Evolutionary conservation across 2,329 filamentous ascomycete species (phyloP).

Genomic region (Dothistroma septosporum): DNA sequence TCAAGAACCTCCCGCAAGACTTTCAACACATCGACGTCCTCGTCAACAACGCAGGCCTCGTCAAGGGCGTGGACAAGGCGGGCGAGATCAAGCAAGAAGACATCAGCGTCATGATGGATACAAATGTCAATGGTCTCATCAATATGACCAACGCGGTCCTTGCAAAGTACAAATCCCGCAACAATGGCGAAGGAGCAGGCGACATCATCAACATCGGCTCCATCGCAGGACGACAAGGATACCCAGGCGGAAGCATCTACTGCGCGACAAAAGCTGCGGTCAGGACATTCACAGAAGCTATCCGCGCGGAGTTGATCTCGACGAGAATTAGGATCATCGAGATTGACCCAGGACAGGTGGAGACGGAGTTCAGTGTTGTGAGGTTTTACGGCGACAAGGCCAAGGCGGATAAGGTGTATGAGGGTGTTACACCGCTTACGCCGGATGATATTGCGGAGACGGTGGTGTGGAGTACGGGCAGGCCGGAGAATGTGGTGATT

Average conservation of each 20-base stretch:
- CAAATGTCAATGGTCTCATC: slow-evolving; percentile 92
- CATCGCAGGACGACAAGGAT: slow-evolving; percentile 84
- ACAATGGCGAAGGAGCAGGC: slow-evolving; percentile 61
- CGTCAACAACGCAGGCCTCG: slow-evolving; percentile 93
- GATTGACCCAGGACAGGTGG: slow-evolving; percentile 87
- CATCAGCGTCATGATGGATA: slow-evolving; percentile 81
- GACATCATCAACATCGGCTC: slow-evolving; percentile 96
- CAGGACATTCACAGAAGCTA: slow-evolving; percentile 73
- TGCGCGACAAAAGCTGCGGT: slow-evolving; percentile 90
- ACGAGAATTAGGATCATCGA: slow-evolving; percentile 79
- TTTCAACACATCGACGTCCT: slow-evolving; percentile 82
- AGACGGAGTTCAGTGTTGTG: slow-evolving; percentile 89
- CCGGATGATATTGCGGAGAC: slow-evolving; percentile 89
- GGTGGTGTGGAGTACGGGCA: slow-evolving; percentile 76
- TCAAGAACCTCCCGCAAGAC: slow-evolving; percentile 69
- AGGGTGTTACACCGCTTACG: slow-evolving; percentile 77
- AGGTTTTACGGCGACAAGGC: slow-evolving; percentile 82
- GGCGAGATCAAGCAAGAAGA: slow-evolving; percentile 79
- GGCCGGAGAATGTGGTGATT: slow-evolving; percentile 84
- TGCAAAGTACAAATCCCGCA: slow-evolving; percentile 67
- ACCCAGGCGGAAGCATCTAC: slow-evolving; percentile 83
- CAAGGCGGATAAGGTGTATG: slow-evolving; percentile 87
- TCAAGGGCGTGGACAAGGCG: slow-evolving; percentile 80
- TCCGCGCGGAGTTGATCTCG: slow-evolving; percentile 78
- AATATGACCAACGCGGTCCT: slow-evolving; percentile 93